Base-by-base conservation (phyloP, 2,329 filamentous ascomycete genomes). In the Coccinonectria pachysandricola region DNA sequence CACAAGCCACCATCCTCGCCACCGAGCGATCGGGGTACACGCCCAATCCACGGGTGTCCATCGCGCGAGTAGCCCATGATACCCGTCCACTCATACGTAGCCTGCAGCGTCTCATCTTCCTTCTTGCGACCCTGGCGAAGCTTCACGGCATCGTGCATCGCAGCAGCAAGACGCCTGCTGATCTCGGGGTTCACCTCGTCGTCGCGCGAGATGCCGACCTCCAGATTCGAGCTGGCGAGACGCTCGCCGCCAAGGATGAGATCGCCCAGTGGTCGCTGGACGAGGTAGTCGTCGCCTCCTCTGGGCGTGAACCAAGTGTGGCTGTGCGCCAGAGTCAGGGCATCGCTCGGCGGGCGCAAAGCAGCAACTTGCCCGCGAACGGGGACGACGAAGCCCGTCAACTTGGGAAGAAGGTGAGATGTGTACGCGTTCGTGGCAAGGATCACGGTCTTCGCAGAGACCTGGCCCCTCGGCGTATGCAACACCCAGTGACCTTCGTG, bases 351-450 rank as follows among this genome's bases (percentile, higher is more conserved):
- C 5, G 79, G 78, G 4, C 64, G 43, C 12, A 87, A 63, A 1
- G 78, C 70, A 21, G 68, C 70, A 56, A 87, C 74, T 46, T 87
- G 75, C 1, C 82, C 85, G 13, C 81, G 65, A 3, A 81, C 75
- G 0, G 87, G 87, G 3, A 87, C 71, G 36, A 93, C 79, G 7
- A 86, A 63, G 37, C 76, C 71, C 7, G 69, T 62, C 40, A 88
- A 78, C 17, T 59, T 48, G 0, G 82, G 82, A 2, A 88, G 57
- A 4, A 94, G 63, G 34, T 76, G 67, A 2, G 82, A 83, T 0
- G 84, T 87, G 52, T 93, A 92, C 4, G 64, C 87, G 47, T 94
- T 94, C 1, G 80, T 88, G 4, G 83, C 79, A 10, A 93, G 66
- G 11, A 94, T 64, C 12, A 93, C 71, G 17, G 70, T 65, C 8